Evolutionary conservation across 225 moss, liverwort and hornwort genomes (phyloP).

Genomic region (Rhytidiadelphus loreus): DNA sequence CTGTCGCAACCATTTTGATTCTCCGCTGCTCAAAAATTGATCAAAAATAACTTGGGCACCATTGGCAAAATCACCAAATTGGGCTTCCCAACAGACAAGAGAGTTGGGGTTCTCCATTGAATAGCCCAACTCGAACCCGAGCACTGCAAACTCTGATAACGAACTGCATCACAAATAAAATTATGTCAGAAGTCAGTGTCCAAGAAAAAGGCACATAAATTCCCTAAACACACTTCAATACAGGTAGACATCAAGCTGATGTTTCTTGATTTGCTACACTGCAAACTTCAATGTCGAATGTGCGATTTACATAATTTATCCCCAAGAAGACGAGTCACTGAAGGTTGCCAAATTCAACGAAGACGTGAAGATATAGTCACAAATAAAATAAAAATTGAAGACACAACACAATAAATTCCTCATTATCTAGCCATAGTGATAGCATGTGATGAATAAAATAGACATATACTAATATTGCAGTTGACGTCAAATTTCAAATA

Average conservation of each 20-base stretch:
- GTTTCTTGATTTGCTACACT: background rate
- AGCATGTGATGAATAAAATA: background rate
- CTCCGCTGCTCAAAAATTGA: constrained; percentile 94
- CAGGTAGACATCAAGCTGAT: background rate
- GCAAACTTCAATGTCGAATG: background rate
- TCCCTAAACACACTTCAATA: background rate
- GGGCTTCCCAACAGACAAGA: constrained; percentile 91
- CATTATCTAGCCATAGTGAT: background rate
- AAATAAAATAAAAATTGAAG: background rate
- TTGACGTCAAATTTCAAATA: background rate
- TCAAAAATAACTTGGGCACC: constrained; percentile 94
- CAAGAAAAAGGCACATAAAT: background rate
- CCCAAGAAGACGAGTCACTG: background rate
- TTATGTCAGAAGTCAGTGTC: background rate
- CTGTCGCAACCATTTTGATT: constrained; percentile 94
- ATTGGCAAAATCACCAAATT: constrained; percentile 97
- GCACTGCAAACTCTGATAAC: constrained; percentile 90
- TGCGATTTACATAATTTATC: background rate
- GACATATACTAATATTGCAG: background rate
- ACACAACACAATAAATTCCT: background rate
- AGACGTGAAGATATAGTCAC: background rate
- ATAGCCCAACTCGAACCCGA: constrained; percentile 96
- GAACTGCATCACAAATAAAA: constrained; percentile 51
- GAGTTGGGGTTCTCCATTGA: constrained; percentile 34
- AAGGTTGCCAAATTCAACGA: background rate